Base-by-base conservation (phyloP, 352 stramenopile genomes). In the Pythium pyrilobum region DNA sequence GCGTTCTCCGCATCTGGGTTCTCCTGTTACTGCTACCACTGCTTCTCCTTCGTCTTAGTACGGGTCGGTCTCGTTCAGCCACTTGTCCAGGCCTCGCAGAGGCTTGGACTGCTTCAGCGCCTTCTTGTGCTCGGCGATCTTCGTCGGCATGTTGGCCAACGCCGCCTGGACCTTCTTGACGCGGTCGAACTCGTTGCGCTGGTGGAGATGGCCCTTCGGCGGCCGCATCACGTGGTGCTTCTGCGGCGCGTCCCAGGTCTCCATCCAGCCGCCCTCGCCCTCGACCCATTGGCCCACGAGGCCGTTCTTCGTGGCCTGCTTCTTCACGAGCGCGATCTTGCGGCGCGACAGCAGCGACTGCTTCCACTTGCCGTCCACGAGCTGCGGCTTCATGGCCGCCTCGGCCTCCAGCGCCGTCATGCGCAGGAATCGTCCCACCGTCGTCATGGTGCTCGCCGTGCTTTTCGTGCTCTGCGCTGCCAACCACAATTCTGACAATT, bases 121-220 rank as follows among this genome's bases (percentile, higher is more conserved):
- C 64, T 92, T 92, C 72, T 90, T 91, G 70, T 95, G 84, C 10
- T 92, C 84, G 29, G 77, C 80, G 55, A 95, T 85, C 77, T 95
- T 95, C 63, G 59, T 65, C 28, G 81, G 81, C 84, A 95, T 95
- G 25, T 68, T 69, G n/a, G 57, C 81, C 44, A 94, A 56, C 51
- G 83, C 83, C 46, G 81, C 79, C 60, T 94, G 83, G 41, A 94
- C 72, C 71, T 92, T 94, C 72, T 89, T 87, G 65, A 92, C 83
- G 34, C 81, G 80, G 4, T 94, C 83, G 59, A 89, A 90, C 54
- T 91, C 81, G 54, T 87, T 87, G 59, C 83, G 81, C 69, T 94
- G 61, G 66, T 88, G 72, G 37, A 85, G 70, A 56, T 88, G 77
- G 51, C 83, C 83, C 69, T 92, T 92, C 46, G 84, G 77, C 29